Base-by-base conservation (phyloP, 345 rosid genomes). In the Dipteronia dyeriana region DNA sequence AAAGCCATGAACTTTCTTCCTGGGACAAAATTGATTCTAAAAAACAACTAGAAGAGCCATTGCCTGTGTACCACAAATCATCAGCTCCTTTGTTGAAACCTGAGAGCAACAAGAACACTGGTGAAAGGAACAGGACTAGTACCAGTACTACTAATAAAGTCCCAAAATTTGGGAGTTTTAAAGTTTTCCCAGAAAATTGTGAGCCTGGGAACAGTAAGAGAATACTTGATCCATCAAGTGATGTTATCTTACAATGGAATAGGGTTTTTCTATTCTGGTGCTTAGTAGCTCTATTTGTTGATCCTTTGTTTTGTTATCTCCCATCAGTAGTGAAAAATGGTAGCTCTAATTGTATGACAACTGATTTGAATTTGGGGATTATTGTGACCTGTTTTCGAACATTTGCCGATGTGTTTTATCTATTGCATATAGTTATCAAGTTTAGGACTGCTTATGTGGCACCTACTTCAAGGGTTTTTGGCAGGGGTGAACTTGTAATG, bases 381-480 rank as follows among this genome's bases (percentile, higher is more conserved):
- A 85, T 86, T 9, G 82, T 92, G 12, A 92, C 96, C 7, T 87
- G 82, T 86, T 90, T 92, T 64, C 85, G 95, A 66, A 87, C 94
- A 9, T 68, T 93, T 9, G 94, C 99, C 1, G 93, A 93, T 83
- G 68, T 88, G 38, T 93, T 91, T 62, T 91, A 90, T 60, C 54
- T 87, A 22, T 78, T 90, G 78, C 92, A 91, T 47, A 81, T 93
- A 68, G 81, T 87, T 16, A 68, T 93, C 41, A 91, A 93, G 82
- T 91, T 91, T 79, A 79, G 93, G 68, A 95, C 99, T 10, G 98
- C 91, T 79, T 93, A 86, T 66, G 91, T 92, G 7, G 86, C 95
- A 17, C 97, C 90, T 2, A 85, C 84, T 78, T 91, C 95, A 11
- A 87, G 97, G 80, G 91, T 90, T 34, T 90, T 91, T 78, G 97